Evolutionary conservation across 139 green algal genomes (phyloP), one percentile per base, ranked within the genome.

Genomic region (Auxenochlorella pyrenoidosa): DNA sequence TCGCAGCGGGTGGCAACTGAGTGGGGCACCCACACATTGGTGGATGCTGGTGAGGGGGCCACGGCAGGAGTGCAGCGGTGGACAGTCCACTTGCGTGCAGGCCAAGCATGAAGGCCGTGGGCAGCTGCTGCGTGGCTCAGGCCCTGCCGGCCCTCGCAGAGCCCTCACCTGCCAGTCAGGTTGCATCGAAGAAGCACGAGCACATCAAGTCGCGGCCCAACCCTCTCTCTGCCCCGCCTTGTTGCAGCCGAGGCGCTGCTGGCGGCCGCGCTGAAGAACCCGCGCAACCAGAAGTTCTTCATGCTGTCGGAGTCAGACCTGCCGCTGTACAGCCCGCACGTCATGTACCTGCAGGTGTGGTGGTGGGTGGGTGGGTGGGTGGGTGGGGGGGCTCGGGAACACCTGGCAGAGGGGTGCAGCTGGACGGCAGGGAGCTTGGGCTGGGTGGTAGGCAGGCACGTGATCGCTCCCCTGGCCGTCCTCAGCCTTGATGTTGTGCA

Each of bases 271-370:
- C 60, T 91, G 71, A 3, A 34, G 34, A 73, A 92, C 70, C 89
- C 89, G 1, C 76, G 76, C 51, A 91, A 90, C 47, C 75, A 86
- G 43, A 87, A 89, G 60, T 91, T 92, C 82, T 24, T 92, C 71
- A 88, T 90, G 83, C 43, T 92, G 5, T 79, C 40, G 5, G 89
- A 92, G 83, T 76, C 83, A 0, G 87, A 86, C 68, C 68, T 91
- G 71, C 89, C 89, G 54, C 58, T 92, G 38, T 92, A 92, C 89
- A 79, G 79, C 18, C 90, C 90, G 21, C 65, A 87, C 13, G 76
- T 85, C 54, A 32, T 90, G 26, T 91, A 90, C 38, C n/a, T 38
- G 65, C 87, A 92, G 75, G 82, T 79, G 44, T n/a, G 79, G 19
- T 5, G 26, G 38, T 36, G 51, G 3, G 15, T 54, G n/a, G 34